Evolutionary conservation across 352 stramenopile genomes (phyloP).

Genomic region (Phytophthora ohioensis): DNA sequence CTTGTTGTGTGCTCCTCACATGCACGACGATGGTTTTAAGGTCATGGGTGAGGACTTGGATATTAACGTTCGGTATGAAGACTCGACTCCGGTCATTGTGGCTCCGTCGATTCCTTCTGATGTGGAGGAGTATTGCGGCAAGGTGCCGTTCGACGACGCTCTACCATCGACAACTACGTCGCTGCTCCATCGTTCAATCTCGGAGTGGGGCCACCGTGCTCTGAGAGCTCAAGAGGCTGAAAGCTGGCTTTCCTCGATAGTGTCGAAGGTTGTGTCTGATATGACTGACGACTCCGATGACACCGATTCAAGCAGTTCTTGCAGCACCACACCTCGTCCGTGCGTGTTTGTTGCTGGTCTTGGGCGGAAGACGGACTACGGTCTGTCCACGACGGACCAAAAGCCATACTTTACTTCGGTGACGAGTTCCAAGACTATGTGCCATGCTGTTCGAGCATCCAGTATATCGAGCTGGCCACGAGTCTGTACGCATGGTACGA

Average conservation of each 20-base stretch:
- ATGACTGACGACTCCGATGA: constrained; percentile 1
- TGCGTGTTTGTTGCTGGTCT: constrained; percentile 66
- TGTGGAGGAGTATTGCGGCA: constrained; percentile 15
- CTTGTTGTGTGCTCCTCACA: constrained; percentile 36
- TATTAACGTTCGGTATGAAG: constrained; percentile 35
- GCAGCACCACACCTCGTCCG: constrained; percentile 40
- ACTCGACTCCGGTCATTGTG: constrained; percentile 12
- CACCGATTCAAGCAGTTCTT: constrained; percentile 35
- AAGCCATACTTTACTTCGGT: constrained; percentile 61
- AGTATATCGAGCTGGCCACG: constrained; percentile 58
- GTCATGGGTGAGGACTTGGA: constrained; percentile 34
- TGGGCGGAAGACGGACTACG: constrained; percentile 37
- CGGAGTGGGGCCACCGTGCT: constrained; percentile 18
- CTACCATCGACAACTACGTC: constrained; percentile 1
- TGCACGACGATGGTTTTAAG: constrained; percentile 20
- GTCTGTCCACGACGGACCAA: constrained; percentile 24
- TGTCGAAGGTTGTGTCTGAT: constrained; percentile 8
- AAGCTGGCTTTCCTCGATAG: constrained; percentile 21
- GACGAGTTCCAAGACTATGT: constrained; percentile 51
- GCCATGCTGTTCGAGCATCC: constrained; percentile 60
- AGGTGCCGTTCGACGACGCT: constrained; percentile 5
- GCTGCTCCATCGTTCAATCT: constrained; percentile 16
- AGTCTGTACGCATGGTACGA: constrained; percentile 54
- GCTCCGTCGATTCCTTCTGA: constrained; percentile 7
- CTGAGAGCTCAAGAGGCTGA: constrained; percentile 23